Base-by-base conservation (phyloP, 768 basidiomycete species). In the Trametes maxima region DNA sequence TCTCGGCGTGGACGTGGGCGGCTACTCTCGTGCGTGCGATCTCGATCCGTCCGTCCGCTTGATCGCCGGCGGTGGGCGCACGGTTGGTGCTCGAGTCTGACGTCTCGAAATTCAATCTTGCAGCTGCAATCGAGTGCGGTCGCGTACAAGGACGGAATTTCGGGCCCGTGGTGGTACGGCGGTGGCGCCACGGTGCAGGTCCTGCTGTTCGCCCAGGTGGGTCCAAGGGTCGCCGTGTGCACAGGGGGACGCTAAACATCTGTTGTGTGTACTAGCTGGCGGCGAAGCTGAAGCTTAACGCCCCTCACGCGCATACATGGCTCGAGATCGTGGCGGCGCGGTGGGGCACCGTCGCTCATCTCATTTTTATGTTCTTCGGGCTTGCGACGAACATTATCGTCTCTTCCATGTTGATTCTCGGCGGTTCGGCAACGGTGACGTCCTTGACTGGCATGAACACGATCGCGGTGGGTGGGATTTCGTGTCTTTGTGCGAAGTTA, bases 1-100 rank as follows among this genome's bases (percentile, higher is more conserved):
- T 96, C 21, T 89, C 87, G 19, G 93, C 94, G 0, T 95, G 94
- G 93, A 94, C 92, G n/a, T 91, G 88, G 82, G 89, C 89, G 2
- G 90, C 89, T 19, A 92, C 89, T 0, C 73, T 91, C 60, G 88
- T 87, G 58, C 19, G 70, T 64, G 13, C 12, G 28, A 33, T 14
- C 21, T 13, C 14, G 19, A 21, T 46, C 21, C n/a, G n/a, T n/a
- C n/a, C n/a, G n/a, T n/a, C n/a, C n/a, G n/a, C 45, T 24, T 4
- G 5, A 44, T 19, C 3, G 16, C 21, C 21, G 21, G 21, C 28
- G 8, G 28, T 8, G 28, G 28, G 28, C 28, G 28, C 4, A 33
- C 28, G 28, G 28, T 3, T 8, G 28, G 28, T n/a, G 8, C 28
- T 33, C 28, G 28, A 33, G 28, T 3, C 28, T 25, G n/a, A 37